Percentiles rank a stretch among this genome's conserved stretches.
Conservation (phyloP, 257 asterid genomes). For the Rhazya stricta region DNA sequence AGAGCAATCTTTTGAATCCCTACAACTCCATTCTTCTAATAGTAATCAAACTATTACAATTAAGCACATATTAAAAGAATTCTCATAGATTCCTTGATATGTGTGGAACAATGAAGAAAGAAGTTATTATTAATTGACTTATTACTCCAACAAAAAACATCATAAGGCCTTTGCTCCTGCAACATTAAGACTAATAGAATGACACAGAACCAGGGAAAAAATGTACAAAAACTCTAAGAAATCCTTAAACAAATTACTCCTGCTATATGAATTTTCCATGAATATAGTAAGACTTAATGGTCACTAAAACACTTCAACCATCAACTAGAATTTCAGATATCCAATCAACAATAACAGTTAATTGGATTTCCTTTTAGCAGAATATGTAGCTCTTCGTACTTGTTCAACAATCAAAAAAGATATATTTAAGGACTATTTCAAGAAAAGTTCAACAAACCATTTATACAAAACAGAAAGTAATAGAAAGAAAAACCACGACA, state of each 20-base stretch:
- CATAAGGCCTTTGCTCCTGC: neutral
- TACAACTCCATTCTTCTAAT: neutral
- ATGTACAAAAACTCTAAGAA: neutral
- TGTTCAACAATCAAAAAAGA: too few species aligned
- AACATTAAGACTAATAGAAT: too few species aligned
- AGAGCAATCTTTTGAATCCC: neutral
- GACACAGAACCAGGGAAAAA: neutral
- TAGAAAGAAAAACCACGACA: too few species aligned
- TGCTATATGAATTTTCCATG: neutral
- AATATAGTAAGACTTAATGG: neutral
- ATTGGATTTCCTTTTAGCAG: too few species aligned
- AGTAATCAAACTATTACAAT: neutral
- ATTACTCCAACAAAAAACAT: neutral
- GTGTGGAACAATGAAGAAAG: neutral
- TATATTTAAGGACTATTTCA: too few species aligned
- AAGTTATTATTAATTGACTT: neutral
- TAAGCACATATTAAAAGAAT: neutral
- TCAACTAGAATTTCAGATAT: neutral
- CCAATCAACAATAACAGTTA: neutral
- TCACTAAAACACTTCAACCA: neutral
- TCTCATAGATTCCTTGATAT: too few species aligned
- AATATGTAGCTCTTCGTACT: too few species aligned
- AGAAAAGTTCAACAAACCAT: too few species aligned
- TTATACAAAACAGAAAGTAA: too few species aligned
- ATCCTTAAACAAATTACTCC: constrained; percentile 4